These are phyloP conservation scores for Paratinospora sagittata DNA, from an alignment of 164 flowering plant species.

Conservation along the genomic window DNA sequence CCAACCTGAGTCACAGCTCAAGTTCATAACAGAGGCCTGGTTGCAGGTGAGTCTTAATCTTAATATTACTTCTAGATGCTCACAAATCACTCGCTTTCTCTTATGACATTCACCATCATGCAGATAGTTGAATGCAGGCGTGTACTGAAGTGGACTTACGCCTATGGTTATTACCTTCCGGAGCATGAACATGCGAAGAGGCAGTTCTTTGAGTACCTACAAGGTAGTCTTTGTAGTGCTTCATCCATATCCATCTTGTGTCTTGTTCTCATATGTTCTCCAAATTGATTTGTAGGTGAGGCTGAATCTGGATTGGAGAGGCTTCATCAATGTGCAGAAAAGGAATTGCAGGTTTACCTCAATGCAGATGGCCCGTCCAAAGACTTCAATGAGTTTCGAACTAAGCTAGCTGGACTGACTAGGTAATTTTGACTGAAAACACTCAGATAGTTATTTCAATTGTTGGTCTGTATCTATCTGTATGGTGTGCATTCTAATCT, in stretches of 20 bases:
- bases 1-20: conserved; percentile 55
- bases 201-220: conserved; percentile 80
- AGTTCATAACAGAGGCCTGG: conserved; percentile 73
- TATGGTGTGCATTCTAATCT: neutral
- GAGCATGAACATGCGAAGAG: conserved; percentile 67
- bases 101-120: conserved; percentile 1
- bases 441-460: neutral
- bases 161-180: conserved; percentile 79
- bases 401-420: conserved; percentile 71
- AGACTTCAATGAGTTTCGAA: conserved; percentile 61
- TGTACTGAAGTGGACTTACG: conserved; percentile 88
- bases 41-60: conserved; percentile 39
- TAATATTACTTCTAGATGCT: neutral
- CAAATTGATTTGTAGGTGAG: conserved; percentile 44
- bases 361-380: conserved; percentile 36
- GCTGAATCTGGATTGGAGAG: conserved; percentile 83
- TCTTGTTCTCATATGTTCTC: neutral
- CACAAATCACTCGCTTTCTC: neutral
- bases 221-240: conserved; percentile 33
- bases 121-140: conserved; percentile 92
- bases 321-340: conserved; percentile 84
- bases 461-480: neutral
- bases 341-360: conserved; percentile 53
- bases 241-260: neutral
- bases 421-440: conserved; percentile 25